These are phyloP conservation scores for Globomyces sp. DNA, from an alignment of 371 early-diverging fungal species.

Conservation along the genomic window DNA sequence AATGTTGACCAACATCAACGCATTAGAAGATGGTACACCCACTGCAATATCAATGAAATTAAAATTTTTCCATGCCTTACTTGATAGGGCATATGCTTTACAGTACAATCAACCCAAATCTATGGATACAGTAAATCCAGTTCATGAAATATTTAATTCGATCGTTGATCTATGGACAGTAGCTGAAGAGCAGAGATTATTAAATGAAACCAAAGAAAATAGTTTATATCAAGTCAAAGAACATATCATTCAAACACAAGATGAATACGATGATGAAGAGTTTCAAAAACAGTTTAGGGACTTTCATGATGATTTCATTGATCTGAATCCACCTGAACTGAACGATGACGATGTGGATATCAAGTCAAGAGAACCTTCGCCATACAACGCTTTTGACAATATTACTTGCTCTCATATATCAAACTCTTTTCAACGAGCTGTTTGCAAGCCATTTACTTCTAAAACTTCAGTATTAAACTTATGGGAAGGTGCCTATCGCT, in stretches of 20 bases:
- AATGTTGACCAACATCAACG: neutral
- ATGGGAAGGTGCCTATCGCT: neutral
- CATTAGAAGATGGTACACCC: neutral
- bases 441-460: no score
- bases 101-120: neutral
- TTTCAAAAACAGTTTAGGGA: constrained; percentile 76
- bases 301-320: constrained; percentile 42
- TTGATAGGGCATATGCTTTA: neutral
- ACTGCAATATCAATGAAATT: no score
- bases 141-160: constrained; percentile 37
- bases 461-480: neutral
- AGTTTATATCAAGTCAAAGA: constrained; percentile 64
- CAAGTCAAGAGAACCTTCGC: neutral
- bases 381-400: neutral
- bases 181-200: constrained; percentile 59
- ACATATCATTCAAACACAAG: constrained; percentile 65
- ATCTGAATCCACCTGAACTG: neutral
- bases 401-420: neutral
- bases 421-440: neutral
- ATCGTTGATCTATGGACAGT: constrained; percentile 70
- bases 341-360: constrained; percentile 1
- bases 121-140: no score
- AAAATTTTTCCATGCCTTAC: no score
- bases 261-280: constrained; percentile 69
- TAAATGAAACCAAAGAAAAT: constrained; percentile 67